A percentile compares a stretch with the other conserved stretches of the same genome.
phyloP scores from a whole-genome alignment of 2,329 filamentous ascomycete genomes.

The Mariannaea sp. region DNA sequence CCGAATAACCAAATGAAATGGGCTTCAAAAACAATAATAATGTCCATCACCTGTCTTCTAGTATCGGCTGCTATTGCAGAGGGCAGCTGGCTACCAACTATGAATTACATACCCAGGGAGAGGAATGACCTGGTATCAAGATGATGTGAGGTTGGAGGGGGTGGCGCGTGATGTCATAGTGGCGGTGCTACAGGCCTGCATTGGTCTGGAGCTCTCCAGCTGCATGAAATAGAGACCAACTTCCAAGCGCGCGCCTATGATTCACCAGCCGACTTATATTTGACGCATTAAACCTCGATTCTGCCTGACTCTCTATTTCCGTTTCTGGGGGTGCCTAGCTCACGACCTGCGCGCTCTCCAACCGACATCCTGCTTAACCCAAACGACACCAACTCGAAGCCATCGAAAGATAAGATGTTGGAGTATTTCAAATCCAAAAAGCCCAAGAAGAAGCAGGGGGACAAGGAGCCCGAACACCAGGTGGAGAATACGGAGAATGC shows the following conservation, averaged over 20 bases:
- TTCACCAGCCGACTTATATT: slow-evolving; percentile 8
- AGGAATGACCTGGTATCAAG: too few relatives aligned
- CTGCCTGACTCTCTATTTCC: slow-evolving; percentile 30
- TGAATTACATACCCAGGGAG: too few relatives aligned
- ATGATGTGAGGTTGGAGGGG: slow-evolving; percentile 4
- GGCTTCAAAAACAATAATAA: slow-evolving; percentile 1
- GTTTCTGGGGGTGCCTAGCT: slow-evolving; percentile 21
- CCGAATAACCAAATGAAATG: slow-evolving; percentile 22
- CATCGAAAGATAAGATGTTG: slow-evolving; percentile 51
- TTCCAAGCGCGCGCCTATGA: slow-evolving; percentile 35
- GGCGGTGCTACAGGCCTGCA: slow-evolving; percentile 38
- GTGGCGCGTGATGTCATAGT: slow-evolving; percentile 33
- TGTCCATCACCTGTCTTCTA: background rate
- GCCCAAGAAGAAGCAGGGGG: slow-evolving; percentile 61
- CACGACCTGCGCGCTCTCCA: background rate
- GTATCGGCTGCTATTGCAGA: slow-evolving; percentile 14
- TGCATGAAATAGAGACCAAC: slow-evolving; percentile 31
- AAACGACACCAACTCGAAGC: slow-evolving; percentile 5
- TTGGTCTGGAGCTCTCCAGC: slow-evolving; percentile 13
- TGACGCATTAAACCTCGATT: slow-evolving; percentile 9
- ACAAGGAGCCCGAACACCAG: slow-evolving; percentile 47
- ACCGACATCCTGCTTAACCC: background rate
- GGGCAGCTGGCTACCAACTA: too few relatives aligned
- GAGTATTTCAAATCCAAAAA: slow-evolving; percentile 68
- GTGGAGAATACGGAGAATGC: slow-evolving; percentile 22